Evolutionary conservation across 371 early-diverging fungal species (phyloP), one percentile per base, ranked within the genome.

Genomic region (Lichtheimia corymbifera): DNA sequence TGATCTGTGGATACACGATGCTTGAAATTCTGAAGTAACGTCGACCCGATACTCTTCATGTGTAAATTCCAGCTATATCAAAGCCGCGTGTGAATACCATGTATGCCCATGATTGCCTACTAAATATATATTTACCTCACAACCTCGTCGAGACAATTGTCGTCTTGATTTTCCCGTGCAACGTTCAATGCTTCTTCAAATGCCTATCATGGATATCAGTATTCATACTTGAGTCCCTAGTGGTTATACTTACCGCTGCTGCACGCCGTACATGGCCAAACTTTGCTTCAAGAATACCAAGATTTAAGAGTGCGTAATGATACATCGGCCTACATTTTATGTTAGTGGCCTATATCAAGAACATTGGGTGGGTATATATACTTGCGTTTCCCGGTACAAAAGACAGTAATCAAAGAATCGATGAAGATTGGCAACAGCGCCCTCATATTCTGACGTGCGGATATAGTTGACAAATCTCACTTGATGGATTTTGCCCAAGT

Each of bases 211-310:
- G 49, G 15, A 18, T 7, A 60, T n/a, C 7, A 55, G 5, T 35
- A n/a, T n/a, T n/a, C n/a, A n/a, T n/a, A n/a, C n/a, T n/a, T n/a
- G n/a, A n/a, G n/a, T n/a, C n/a, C n/a, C n/a, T n/a, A n/a, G n/a
- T n/a, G n/a, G n/a, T n/a, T n/a, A n/a, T n/a, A 35, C 50, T 57
- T 70, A 75, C 76, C 24, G 64, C 62, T 27, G 67, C 35, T 24
- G 78, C 73, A 58, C 64, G 71, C 14, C 49, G 62, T 11, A 50
- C 56, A 54, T 78, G 78, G 0, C 75, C 75, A 55, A 78, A 73
- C 28, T 71, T 78, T 4, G 71, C 61, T 63, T 78, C 78, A 27
- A 78, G 50, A 17, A 78, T 73, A 20, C 73, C 71, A 14, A 74
- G 58, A 27, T 73, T 72, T 3, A 78, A 52, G 22, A 74, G 50